Evolutionary conservation across 106 monocot species (phyloP).

Genomic region (Posidonia australis): DNA sequence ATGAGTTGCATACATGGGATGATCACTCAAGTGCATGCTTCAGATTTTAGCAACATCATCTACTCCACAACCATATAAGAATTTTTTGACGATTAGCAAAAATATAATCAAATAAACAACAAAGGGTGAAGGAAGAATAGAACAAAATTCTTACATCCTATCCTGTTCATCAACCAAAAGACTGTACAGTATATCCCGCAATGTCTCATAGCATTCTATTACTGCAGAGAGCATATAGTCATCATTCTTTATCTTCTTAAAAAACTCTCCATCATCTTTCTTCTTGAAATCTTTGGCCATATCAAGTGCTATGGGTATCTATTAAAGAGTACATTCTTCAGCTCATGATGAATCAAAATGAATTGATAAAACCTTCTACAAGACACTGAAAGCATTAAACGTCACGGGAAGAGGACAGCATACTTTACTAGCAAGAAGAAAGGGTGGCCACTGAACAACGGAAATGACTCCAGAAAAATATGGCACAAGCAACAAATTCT

Average conservation of each 20-base stretch:
- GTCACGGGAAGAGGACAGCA: not conserved
- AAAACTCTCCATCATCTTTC: constrained; percentile 60
- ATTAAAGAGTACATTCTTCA: not conserved
- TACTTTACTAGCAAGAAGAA: constrained; percentile 97
- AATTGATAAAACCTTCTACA: too few species aligned
- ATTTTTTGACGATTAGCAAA: not conserved
- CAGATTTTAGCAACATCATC: too few species aligned
- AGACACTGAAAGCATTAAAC: too few species aligned
- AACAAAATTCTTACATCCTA: constrained; percentile 41
- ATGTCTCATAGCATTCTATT: constrained; percentile 82
- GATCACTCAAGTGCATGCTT: too few species aligned
- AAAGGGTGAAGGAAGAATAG: not conserved
- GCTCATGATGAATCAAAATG: constrained; percentile 4
- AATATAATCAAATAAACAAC: not conserved
- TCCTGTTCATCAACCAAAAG: constrained; percentile 53
- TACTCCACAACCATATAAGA: too few species aligned
- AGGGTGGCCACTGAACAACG: constrained; percentile 97
- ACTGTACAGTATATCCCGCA: constrained; percentile 46
- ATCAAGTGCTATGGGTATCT: constrained; percentile 96
- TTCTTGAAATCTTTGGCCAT: constrained; percentile 90
- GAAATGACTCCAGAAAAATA: constrained; percentile 49
- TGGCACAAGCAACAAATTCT: constrained; percentile 76
- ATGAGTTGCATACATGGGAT: too few species aligned
- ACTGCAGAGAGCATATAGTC: constrained; percentile 67
- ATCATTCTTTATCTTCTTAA: constrained; percentile 74